Evolutionary conservation across 2,329 filamentous ascomycete species (phyloP), one percentile per base, ranked within the genome.

Genomic region (Talaromyces sp.): DNA sequence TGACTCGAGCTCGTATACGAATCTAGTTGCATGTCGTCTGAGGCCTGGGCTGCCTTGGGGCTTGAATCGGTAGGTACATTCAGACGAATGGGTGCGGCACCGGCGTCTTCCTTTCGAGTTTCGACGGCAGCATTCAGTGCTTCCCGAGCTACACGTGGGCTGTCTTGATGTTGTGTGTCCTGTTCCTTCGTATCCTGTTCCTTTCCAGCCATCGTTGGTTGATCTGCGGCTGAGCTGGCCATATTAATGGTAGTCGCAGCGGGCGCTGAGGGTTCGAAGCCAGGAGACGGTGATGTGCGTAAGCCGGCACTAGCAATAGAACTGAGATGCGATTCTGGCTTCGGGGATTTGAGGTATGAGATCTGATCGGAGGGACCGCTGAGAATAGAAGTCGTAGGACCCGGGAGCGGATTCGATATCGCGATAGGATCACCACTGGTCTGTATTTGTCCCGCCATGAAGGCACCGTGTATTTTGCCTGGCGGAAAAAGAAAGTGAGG

Each of bases 1-100:
- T 83, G 86, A 49, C 82, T 80, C 7, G 84, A 80, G 70, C 82
- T 85, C 39, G 81, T 80, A 70, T 87, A 83, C 67, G 82, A 77
- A 66, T 79, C 81, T 62, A 76, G 80, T 62, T 79, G 73, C 71
- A 78, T 75, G 67, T 77, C 72, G 64, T 84, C 82, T 10, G 76
- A 71, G 49, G 85, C 81, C 35, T 80, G 79, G 65, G 85, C 80
- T 57, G 80, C 78, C 70, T 84, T 81, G 5, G 80, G 79, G 6
- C 76, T 78, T 68, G 80, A 79, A 31, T 79, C 78, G 68, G 85
- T 71, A 10, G 83, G 79, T 60, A 84, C 81, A 69, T 81, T 83
- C 62, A 83, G 73, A 33, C 81, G 78, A 50, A 64, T 66, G 62
- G 58, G 14, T 41, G 66, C 19, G 66, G 58, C n/a, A n/a, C 45